A percentile compares a stretch with the other conserved stretches of the same genome.
phyloP scores from a whole-genome alignment of 176 grass and related monocot species.

The Ensete ventricosum region DNA sequence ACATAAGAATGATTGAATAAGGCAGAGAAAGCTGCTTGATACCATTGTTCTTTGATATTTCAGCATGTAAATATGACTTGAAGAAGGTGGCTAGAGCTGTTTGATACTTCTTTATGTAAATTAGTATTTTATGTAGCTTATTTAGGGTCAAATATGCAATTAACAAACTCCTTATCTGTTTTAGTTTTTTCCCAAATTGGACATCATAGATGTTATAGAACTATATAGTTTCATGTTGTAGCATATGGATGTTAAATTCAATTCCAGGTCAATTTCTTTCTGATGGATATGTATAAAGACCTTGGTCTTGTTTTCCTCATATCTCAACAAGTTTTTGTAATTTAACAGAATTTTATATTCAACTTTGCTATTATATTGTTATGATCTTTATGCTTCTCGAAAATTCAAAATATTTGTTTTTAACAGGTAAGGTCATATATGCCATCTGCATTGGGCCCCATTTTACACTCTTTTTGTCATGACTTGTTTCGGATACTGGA shows the following conservation, averaged over 20 bases:
- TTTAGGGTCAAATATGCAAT: too few species aligned
- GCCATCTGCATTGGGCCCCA: slow-evolving; percentile 50
- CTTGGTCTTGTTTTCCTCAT: background rate
- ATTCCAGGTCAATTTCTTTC: background rate
- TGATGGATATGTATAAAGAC: background rate
- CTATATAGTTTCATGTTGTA: too few species aligned
- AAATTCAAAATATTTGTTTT: background rate
- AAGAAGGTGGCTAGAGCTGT: too few species aligned
- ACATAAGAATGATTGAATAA: too few species aligned
- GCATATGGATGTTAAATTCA: background rate
- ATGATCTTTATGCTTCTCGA: background rate
- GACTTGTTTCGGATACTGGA: slow-evolving; percentile 67
- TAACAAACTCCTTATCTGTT: too few species aligned
- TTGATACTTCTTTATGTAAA: too few species aligned
- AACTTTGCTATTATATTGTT: background rate
- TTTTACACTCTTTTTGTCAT: slow-evolving; percentile 71
- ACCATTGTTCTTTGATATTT: too few species aligned
- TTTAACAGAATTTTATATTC: background rate
- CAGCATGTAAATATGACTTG: too few species aligned
- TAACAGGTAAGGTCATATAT: slow-evolving; percentile 79
- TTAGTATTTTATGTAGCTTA: too few species aligned
- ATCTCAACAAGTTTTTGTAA: background rate
- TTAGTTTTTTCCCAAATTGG: too few species aligned
- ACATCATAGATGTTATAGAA: too few species aligned
- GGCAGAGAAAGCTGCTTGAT: too few species aligned